Evolutionary conservation across 2,329 filamentous ascomycete species (phyloP).

Genomic region (Thielaviopsis musarum): DNA sequence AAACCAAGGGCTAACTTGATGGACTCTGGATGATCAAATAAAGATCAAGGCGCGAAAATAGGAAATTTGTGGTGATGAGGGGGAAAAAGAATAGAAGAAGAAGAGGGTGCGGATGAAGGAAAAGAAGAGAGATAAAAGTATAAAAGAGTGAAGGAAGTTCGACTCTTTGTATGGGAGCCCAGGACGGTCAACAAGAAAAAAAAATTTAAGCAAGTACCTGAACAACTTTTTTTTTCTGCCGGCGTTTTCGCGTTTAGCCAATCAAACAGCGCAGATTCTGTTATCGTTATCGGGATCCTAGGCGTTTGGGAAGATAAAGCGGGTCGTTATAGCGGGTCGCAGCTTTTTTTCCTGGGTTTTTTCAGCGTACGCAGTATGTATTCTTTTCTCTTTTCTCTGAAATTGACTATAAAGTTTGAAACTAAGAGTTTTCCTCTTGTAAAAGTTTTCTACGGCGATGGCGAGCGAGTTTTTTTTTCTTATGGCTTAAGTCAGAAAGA

Average conservation of each 20-base stretch:
- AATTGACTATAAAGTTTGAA: background rate
- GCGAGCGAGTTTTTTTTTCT: background rate
- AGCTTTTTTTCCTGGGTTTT: background rate
- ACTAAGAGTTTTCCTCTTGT: background rate
- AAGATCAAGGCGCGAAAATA: constrained; percentile 7
- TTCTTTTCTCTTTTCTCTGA: background rate
- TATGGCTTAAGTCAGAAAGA: background rate
- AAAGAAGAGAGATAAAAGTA: constrained; percentile 10
- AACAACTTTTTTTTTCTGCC: constrained; percentile 10
- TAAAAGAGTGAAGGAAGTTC: background rate
- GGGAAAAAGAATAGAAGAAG: constrained; percentile 2
- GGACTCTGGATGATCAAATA: background rate
- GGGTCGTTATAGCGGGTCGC: background rate
- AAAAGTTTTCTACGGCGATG: background rate
- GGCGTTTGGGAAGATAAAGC: background rate
- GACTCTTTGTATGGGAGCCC: background rate
- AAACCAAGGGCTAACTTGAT: constrained; percentile 5
- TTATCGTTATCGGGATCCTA: constrained; percentile 11
- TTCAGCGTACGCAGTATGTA: background rate
- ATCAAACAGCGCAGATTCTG: background rate
- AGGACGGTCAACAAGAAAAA: constrained; percentile 1
- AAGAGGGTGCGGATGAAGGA: constrained; percentile 2
- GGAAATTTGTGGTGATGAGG: background rate
- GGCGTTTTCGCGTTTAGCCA: constrained; percentile 5
- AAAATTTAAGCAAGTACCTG: constrained; percentile 6